Percentiles rank a stretch among this genome's conserved stretches.
phyloP scores from a whole-genome alignment of 345 rosid genomes.

The Eucalyptus sp. region DNA sequence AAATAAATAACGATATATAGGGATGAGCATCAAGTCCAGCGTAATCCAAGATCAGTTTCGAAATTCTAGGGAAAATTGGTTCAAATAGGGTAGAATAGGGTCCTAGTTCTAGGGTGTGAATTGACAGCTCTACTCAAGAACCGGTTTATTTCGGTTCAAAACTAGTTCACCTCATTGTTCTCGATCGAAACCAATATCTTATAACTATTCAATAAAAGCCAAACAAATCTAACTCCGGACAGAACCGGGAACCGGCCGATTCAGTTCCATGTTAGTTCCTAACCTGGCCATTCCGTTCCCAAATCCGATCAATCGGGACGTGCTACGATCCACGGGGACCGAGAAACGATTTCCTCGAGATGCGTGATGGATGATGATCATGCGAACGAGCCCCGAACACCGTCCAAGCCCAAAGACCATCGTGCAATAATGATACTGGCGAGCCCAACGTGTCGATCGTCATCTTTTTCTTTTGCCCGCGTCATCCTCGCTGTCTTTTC shows the following conservation, averaged over 20 bases:
- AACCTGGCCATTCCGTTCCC: background rate
- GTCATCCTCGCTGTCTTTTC: background rate
- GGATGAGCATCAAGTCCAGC: background rate
- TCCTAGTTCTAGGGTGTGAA: background rate
- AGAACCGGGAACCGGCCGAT: background rate
- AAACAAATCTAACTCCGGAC: background rate
- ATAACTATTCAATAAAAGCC: background rate
- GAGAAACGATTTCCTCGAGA: background rate
- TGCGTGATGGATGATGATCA: background rate
- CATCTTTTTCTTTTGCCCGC: background rate
- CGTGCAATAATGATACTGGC: background rate
- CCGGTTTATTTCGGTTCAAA: accelerated
- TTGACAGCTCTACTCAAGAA: background rate
- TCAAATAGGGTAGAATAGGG: background rate
- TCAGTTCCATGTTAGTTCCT: background rate
- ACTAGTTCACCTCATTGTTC: background rate
- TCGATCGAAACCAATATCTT: background rate
- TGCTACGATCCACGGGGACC: background rate
- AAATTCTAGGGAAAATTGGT: background rate
- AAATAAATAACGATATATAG: background rate
- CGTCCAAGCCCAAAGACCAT: background rate
- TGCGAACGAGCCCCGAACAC: background rate
- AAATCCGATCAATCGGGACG: background rate
- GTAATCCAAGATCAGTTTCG: accelerated
- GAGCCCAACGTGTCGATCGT: background rate